Percentiles rank a stretch among this genome's conserved stretches.
phyloP scores from a whole-genome alignment of 2,329 filamentous ascomycete genomes.

The Nigrospora osmanthi region DNA sequence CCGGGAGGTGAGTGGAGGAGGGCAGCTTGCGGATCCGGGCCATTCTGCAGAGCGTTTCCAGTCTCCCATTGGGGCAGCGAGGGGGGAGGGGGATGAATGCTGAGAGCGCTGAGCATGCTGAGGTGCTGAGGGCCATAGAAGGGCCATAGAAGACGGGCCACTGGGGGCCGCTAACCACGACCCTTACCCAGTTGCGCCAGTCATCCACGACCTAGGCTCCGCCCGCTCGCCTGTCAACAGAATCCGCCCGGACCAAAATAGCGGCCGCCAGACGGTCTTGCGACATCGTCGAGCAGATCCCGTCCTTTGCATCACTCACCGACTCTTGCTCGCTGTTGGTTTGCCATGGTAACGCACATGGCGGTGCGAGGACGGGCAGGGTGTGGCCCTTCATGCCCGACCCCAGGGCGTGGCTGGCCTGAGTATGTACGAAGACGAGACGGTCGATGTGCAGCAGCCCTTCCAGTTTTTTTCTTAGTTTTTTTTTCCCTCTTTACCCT shows the following conservation, averaged over 20 bases:
- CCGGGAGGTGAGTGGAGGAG: conserved; percentile 3
- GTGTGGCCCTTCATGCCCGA: too few relatives aligned
- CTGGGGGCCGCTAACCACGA: conserved; percentile 4
- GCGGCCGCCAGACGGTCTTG: not conserved
- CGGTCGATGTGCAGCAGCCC: too few relatives aligned
- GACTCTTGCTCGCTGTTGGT: conserved; percentile 4
- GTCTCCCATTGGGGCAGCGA: conserved; percentile 5
- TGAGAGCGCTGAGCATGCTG: not conserved
- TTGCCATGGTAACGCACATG: conserved; percentile 1
- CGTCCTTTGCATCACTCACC: conserved; percentile 4
- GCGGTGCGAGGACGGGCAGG: not conserved
- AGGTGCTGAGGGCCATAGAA: conserved; percentile 1
- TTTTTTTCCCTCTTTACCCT: too few relatives aligned
- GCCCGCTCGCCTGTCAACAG: conserved; percentile 4
- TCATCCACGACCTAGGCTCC: conserved; percentile 1
- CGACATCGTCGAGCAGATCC: not conserved
- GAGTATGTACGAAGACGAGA: too few relatives aligned
- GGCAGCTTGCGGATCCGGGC: not conserved
- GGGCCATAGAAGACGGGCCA: conserved; percentile 2
- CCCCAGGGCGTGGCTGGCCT: too few relatives aligned
- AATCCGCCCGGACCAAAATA: conserved; percentile 2
- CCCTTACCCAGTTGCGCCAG: conserved; percentile 5
- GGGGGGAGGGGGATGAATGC: too few relatives aligned
- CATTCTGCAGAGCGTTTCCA: not conserved
- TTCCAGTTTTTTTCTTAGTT: too few relatives aligned